A percentile compares a stretch with the other conserved stretches of the same genome.
Conservation (phyloP, 306 rosid species). For the Castanea crenata region DNA sequence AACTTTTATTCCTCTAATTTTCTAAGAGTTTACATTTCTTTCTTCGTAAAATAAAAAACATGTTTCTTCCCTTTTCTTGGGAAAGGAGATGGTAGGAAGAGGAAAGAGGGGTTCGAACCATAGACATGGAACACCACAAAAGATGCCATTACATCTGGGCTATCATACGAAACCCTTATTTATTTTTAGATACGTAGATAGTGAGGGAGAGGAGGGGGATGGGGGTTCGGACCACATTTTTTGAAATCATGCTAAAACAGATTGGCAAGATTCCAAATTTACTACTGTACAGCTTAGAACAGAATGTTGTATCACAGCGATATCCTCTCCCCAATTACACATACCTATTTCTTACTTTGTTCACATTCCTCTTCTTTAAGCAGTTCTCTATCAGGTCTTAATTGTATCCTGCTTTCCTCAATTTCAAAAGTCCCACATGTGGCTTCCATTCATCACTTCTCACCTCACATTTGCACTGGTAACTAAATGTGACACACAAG, state of each 20-base stretch:
- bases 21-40: background rate
- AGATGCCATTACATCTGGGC: too few species aligned
- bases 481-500: background rate
- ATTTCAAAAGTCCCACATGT: background rate
- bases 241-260: too few species aligned
- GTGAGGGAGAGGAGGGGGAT: too few species aligned
- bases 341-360: background rate
- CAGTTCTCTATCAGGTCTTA: background rate
- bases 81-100: too few species aligned
- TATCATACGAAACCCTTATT: too few species aligned
- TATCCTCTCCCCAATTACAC: background rate
- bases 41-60: too few species aligned
- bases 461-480: background rate
- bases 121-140: too few species aligned
- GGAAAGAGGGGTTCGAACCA: too few species aligned
- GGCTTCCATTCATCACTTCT: background rate
- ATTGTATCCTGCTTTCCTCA: background rate
- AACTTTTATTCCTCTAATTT: background rate
- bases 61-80: too few species aligned
- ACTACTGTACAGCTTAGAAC: background rate
- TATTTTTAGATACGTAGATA: too few species aligned
- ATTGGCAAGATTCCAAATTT: background rate
- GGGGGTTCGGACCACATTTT: too few species aligned
- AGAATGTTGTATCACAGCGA: background rate
- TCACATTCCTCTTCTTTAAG: background rate